These are phyloP conservation scores for Flaveria robusta DNA, from an alignment of 129 eudicot species.

Conservation along the genomic window DNA sequence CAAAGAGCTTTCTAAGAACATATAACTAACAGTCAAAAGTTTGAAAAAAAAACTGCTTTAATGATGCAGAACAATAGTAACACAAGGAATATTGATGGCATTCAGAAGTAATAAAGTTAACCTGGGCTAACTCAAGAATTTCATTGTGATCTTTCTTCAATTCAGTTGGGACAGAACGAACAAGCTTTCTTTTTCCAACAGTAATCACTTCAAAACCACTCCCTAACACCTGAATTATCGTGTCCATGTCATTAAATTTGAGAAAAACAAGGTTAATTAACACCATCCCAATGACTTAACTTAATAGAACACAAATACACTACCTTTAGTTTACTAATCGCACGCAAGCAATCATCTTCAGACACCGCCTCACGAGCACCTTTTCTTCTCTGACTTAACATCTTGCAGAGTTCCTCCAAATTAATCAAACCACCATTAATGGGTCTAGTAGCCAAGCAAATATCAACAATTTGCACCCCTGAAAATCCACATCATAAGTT, in stretches of 20 bases:
- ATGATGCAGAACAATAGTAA: too few species aligned
- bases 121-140: slow-evolving; percentile 95
- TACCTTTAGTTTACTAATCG: slow-evolving; percentile 95
- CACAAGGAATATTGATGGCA: not conserved
- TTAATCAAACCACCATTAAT: slow-evolving; percentile 90
- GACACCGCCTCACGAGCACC: slow-evolving; percentile 87
- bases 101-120: slow-evolving; percentile 26
- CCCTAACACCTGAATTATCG: slow-evolving; percentile 58
- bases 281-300: not conserved
- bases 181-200: slow-evolving; percentile 91
- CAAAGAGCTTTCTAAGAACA: not conserved
- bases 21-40: slow-evolving; percentile 11
- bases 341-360: slow-evolving; percentile 96
- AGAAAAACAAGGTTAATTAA: not conserved
- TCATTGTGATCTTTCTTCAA: slow-evolving; percentile 96
- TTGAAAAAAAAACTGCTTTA: not conserved
- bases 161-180: slow-evolving; percentile 94
- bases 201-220: slow-evolving; percentile 94
- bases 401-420: slow-evolving; percentile 82
- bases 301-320: slow-evolving; percentile 8
- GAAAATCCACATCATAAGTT: slow-evolving; percentile 38
- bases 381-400: slow-evolving; percentile 80
- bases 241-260: slow-evolving; percentile 2
- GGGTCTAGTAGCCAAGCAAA: slow-evolving; percentile 94
- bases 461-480: slow-evolving; percentile 97